Conservation (phyloP, 2,329 filamentous ascomycete species). For the Sclerotinia minor region DNA sequence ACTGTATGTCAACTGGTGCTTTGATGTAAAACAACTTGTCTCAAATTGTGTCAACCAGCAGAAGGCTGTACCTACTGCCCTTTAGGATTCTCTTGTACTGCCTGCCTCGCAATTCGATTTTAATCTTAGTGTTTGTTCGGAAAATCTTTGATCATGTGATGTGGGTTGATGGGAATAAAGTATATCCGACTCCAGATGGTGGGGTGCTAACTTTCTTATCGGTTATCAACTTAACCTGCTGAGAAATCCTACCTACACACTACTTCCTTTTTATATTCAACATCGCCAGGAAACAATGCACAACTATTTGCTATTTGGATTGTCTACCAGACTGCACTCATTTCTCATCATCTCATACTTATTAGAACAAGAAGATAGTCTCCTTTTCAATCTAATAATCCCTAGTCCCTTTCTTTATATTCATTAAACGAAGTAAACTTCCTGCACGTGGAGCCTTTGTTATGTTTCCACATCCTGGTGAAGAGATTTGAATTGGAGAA, state of each 20-base stretch:
- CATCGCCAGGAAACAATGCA: neutral
- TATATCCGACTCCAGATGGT: neutral
- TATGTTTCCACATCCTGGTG: neutral
- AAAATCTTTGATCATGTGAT: neutral
- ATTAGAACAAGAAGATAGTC: neutral
- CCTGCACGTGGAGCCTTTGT: neutral
- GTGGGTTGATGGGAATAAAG: neutral
- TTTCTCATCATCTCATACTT: neutral
- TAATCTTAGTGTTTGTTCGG: slow-evolving; percentile 5
- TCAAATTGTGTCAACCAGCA: neutral
- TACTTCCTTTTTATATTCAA: neutral
- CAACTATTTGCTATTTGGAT: neutral
- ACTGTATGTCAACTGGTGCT: neutral
- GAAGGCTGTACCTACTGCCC: slow-evolving; percentile 7
- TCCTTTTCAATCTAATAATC: neutral
- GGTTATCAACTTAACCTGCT: neutral
- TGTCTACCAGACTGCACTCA: neutral
- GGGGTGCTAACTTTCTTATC: neutral
- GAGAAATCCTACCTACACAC: no score
- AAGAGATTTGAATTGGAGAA: neutral
- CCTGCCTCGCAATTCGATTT: slow-evolving; percentile 12
- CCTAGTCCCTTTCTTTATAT: neutral
- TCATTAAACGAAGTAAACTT: neutral
- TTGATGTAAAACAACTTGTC: neutral
- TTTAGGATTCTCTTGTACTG: neutral